phyloP scores from a whole-genome alignment of 352 stramenopile genomes.

The Pythium volutum region DNA sequence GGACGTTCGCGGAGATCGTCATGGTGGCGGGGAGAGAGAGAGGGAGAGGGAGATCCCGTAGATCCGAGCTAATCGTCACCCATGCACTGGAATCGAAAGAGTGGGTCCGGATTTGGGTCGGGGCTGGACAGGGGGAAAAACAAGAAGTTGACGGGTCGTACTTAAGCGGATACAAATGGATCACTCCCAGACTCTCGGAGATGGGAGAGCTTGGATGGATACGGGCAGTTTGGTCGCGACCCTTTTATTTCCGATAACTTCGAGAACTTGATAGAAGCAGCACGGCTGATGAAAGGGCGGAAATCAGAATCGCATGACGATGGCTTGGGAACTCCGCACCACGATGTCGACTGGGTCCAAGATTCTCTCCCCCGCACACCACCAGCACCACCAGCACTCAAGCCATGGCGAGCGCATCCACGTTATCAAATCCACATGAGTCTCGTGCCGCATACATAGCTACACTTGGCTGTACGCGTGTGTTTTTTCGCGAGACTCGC shows the following conservation, averaged over 20 bases:
- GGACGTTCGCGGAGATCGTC: constrained; percentile 84
- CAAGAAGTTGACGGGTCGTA: constrained; percentile 35
- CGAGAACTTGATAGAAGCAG: constrained; percentile 23
- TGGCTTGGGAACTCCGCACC: no score
- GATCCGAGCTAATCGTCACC: constrained; percentile 20
- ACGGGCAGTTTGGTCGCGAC: constrained; percentile 14
- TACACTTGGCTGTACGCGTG: no score
- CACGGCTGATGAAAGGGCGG: neutral
- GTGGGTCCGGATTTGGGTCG: constrained; percentile 13
- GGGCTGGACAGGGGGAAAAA: constrained; percentile 4
- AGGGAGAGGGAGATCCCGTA: constrained; percentile 10
- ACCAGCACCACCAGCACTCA: no score
- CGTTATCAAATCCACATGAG: no score
- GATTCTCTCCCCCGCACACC: no score
- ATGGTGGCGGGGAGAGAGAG: constrained; percentile 35
- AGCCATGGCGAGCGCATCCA: no score
- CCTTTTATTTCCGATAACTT: constrained; percentile 25
- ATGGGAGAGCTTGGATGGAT: constrained; percentile 33
- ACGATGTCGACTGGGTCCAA: no score
- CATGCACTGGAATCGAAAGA: constrained; percentile 24
- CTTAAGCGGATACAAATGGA: constrained; percentile 39
- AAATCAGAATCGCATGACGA: no score
- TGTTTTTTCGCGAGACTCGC: no score
- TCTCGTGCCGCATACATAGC: no score
- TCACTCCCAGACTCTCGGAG: constrained; percentile 21